A percentile compares a stretch with the other conserved stretches of the same genome.
phyloP scores from a whole-genome alignment of 2,329 filamentous ascomycete species.

The Nigrospora osmanthi region DNA sequence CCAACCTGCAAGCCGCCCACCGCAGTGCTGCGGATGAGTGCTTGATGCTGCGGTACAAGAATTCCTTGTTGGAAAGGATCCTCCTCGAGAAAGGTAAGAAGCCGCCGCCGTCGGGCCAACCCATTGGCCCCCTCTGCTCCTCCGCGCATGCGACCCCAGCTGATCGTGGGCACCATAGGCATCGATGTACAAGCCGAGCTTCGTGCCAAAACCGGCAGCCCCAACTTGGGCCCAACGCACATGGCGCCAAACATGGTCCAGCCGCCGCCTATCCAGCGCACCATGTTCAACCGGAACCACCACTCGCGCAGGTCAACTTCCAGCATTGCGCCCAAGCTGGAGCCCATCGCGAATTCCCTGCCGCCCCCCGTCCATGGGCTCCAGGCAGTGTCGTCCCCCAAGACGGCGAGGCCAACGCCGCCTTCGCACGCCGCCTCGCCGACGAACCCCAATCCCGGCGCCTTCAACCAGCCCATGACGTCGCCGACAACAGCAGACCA shows the following conservation, averaged over 20 bases:
- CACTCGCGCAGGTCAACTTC: constrained; percentile 64
- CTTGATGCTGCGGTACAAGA: constrained; percentile 97
- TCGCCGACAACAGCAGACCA: constrained; percentile 42
- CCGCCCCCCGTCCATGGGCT: constrained; percentile 34
- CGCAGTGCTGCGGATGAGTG: constrained; percentile 93
- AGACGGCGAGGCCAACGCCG: constrained; percentile 67
- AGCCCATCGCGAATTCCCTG: constrained; percentile 41
- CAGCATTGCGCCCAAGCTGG: constrained; percentile 68
- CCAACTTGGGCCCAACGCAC: constrained; percentile 64
- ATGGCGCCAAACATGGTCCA: constrained; percentile 62
- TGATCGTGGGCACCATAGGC: constrained; percentile 38
- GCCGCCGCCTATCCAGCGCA: constrained; percentile 69
- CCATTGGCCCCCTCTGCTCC: background rate
- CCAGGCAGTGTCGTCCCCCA: constrained; percentile 54
- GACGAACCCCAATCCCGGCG: constrained; percentile 34
- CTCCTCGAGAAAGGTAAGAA: constrained; percentile 82
- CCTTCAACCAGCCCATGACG: constrained; percentile 29
- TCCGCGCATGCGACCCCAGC: background rate
- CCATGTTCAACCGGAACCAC: constrained; percentile 70
- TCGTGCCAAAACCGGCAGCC: constrained; percentile 83
- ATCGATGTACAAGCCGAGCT: constrained; percentile 97
- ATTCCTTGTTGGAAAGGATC: constrained; percentile 90
- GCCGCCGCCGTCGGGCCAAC: no score
- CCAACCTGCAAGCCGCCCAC: constrained; percentile 88
- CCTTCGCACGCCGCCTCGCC: constrained; percentile 64